A percentile compares a stretch with the other conserved stretches of the same genome.
Conservation (phyloP, 2,329 filamentous ascomycete genomes). For the Neofusicoccum sp. region DNA sequence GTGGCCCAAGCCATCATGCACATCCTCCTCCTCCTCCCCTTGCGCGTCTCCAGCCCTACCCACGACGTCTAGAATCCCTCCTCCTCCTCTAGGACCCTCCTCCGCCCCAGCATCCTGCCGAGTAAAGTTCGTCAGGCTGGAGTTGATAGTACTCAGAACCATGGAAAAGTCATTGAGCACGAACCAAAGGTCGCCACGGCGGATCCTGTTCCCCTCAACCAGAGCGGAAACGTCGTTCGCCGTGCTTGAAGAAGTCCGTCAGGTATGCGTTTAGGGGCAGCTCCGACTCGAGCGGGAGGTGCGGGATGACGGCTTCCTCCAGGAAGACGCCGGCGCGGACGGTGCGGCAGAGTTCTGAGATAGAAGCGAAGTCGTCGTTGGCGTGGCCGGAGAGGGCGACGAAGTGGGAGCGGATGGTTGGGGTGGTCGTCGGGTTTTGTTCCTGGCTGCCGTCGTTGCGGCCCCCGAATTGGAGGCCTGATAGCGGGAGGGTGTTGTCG, state of each 20-base stretch:
- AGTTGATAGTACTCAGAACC: constrained; percentile 71
- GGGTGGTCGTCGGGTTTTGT: constrained; percentile 24
- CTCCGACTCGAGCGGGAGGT: constrained; percentile 60
- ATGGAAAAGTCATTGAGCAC: constrained; percentile 68
- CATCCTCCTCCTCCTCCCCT: constrained; percentile 50
- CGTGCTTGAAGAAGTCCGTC: constrained; percentile 77
- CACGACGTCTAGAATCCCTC: constrained; percentile 54
- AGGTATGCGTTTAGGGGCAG: constrained; percentile 68
- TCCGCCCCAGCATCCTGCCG: constrained; percentile 47
- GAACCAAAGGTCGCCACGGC: constrained; percentile 71
- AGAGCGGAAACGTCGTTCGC: constrained; percentile 63
- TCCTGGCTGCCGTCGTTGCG: background rate
- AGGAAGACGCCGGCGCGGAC: constrained; percentile 71
- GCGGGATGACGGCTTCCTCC: constrained; percentile 72
- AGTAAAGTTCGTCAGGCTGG: constrained; percentile 62
- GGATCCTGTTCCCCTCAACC: constrained; percentile 67
- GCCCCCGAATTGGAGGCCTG: constrained; percentile 50
- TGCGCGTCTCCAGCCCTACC: constrained; percentile 34
- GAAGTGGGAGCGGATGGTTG: constrained; percentile 66
- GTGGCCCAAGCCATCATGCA: constrained; percentile 47
- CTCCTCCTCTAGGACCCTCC: no score
- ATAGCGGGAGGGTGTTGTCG: constrained; percentile 64
- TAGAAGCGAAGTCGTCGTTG: constrained; percentile 67
- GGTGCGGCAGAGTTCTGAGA: constrained; percentile 68
- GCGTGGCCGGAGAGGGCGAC: constrained; percentile 68